Evolutionary conservation across 345 rosid species (phyloP).

Genomic region (Passiflora organensis): DNA sequence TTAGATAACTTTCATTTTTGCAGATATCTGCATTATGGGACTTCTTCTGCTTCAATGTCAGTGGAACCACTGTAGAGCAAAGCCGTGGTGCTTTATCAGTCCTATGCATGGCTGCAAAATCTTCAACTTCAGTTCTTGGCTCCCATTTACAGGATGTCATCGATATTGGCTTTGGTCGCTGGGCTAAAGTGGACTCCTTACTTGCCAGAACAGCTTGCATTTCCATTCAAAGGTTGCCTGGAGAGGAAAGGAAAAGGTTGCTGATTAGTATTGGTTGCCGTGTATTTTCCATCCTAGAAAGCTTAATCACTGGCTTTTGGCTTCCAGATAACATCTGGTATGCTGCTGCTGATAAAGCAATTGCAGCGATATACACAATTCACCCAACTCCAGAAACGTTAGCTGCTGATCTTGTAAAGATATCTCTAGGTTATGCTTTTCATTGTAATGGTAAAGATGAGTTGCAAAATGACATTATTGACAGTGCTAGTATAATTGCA

Average conservation of each 20-base stretch:
- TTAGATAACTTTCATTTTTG: constrained; percentile 6
- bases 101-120: constrained; percentile 97
- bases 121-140: constrained; percentile 68
- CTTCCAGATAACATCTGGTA: constrained; percentile 87
- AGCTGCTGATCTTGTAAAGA: constrained; percentile 65
- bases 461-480: constrained; percentile 34
- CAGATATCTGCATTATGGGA: constrained; percentile 95
- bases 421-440: constrained; percentile 57
- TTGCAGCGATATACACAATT: constrained; percentile 59
- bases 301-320: constrained; percentile 73
- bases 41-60: constrained; percentile 87
- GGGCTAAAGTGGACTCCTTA: constrained; percentile 95
- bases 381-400: constrained; percentile 90
- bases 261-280: constrained; percentile 64
- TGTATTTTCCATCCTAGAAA: constrained; percentile 66
- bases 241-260: constrained; percentile 73
- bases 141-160: constrained; percentile 89
- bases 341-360: constrained; percentile 93
- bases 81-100: constrained; percentile 90
- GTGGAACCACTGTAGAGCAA: constrained; percentile 84
- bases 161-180: constrained; percentile 98
- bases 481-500: constrained; percentile 28
- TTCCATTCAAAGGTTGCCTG: constrained; percentile 82
- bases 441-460: constrained; percentile 42
- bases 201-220: constrained; percentile 89